phyloP scores from a whole-genome alignment of 2,329 filamentous ascomycete genomes.

The Fusarium nygamai region DNA sequence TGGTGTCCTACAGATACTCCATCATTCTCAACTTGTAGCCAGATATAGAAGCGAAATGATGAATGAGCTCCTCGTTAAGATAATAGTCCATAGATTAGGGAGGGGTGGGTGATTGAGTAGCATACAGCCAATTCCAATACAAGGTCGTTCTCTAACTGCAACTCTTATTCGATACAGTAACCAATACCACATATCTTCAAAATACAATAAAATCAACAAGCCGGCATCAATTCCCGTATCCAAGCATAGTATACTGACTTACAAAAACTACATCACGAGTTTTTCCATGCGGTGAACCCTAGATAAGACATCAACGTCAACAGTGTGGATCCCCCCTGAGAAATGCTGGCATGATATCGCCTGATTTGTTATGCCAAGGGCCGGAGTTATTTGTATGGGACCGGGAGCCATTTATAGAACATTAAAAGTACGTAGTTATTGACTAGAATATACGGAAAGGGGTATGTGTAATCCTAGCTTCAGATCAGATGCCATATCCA shows the following conservation, averaged over 20 bases:
- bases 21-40: background rate
- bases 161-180: background rate
- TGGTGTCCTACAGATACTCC: background rate
- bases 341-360: conserved; percentile 15
- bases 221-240: background rate
- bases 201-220: background rate
- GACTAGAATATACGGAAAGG: conserved; percentile 43
- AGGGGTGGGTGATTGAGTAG: background rate
- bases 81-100: background rate
- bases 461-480: conserved; percentile 43
- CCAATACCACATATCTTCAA: background rate
- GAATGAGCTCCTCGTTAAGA: background rate
- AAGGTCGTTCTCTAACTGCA: background rate
- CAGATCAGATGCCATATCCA: conserved; percentile 17
- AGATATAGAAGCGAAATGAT: background rate
- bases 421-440: conserved; percentile 32
- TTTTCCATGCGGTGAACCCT: conserved; percentile 10
- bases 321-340: conserved; percentile 6
- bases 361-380: conserved; percentile 19
- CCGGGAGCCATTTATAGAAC: conserved; percentile 24
- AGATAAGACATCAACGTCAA: background rate
- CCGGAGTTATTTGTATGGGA: background rate
- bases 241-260: background rate
- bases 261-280: background rate
- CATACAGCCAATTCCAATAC: background rate